Evolutionary conservation across 768 basidiomycete genomes (phyloP), one percentile per base, ranked within the genome.

Genomic region (Saitozyma podzolica): DNA sequence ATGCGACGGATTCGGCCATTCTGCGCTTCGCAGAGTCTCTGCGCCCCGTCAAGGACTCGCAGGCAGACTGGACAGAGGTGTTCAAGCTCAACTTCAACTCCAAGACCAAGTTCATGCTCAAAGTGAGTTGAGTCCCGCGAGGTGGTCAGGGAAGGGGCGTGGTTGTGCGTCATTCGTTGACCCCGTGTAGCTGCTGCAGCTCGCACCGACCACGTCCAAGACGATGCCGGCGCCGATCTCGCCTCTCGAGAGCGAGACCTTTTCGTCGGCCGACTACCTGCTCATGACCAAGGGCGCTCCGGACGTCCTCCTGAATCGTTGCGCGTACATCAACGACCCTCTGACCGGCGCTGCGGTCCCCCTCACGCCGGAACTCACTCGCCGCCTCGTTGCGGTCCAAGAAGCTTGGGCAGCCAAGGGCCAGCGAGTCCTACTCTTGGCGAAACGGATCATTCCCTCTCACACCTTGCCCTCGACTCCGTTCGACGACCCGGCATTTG

Each of bases 271-370:
- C 11, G 70, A 74, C 50, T 50, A 72, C 0, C 75, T 83, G 74
- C 74, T 86, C 61, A 77, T 84, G 54, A 81, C 83, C 72, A 86
- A 87, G 73, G 86, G 86, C n/a, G 86, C 85, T 0, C 86, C 86
- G 0, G 86, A 87, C 59, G 70, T 76, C 40, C 72, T 78, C 1
- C 58, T 78, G 8, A 69, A 72, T 39, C 66, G 74, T 40, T 80
- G 78, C 64, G 70, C 82, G 0, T 68, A 74, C 39, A 81, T 82
- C 62, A 56, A 83, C 56, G 68, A 82, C 55, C 76, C 83, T 0
- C 66, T 78, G 6, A 83, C 83, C 3, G 77, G 79, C 3, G 63
- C 75, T 8, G 53, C 71, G 0, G 56, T 82, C 9, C 77, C 78
- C 0, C 75, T 87, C 20, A 67, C 65, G 9, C 59, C 64, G 1